phyloP scores from a whole-genome alignment of 2,329 filamentous ascomycete species.

The Leptographium procerum region DNA sequence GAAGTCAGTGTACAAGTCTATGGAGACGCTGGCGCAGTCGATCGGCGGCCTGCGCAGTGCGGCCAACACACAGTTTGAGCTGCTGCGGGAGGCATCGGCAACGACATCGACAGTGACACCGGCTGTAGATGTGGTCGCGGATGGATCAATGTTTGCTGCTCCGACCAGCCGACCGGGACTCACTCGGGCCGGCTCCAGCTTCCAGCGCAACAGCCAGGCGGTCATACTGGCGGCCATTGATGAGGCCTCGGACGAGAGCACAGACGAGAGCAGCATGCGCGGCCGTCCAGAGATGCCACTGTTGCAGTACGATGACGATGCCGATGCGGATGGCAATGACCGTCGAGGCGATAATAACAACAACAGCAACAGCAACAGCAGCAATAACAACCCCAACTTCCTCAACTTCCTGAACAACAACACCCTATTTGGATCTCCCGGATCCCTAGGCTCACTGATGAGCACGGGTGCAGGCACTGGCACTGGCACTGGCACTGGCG shows the following conservation, averaged over 20 bases:
- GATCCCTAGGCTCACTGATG: background rate
- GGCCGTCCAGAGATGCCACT: conserved; percentile 17
- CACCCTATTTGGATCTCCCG: background rate
- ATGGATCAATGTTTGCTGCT: background rate
- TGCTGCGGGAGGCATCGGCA: conserved; percentile 52
- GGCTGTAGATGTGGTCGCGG: background rate
- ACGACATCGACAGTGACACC: conserved; percentile 11
- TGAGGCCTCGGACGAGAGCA: conserved; percentile 48
- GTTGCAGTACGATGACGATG: background rate
- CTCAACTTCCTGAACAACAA: background rate
- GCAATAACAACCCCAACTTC: background rate
- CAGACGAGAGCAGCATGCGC: conserved; percentile 16
- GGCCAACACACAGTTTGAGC: conserved; percentile 75
- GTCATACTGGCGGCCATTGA: conserved; percentile 48
- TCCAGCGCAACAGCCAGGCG: conserved; percentile 29
- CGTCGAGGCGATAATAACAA: background rate
- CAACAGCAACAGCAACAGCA: background rate
- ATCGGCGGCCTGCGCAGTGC: conserved; percentile 85
- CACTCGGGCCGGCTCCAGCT: conserved; percentile 18
- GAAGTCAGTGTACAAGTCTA: conserved; percentile 66
- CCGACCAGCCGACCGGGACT: conserved; percentile 10
- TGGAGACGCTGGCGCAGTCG: conserved; percentile 77
- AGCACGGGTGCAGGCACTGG: too few species aligned
- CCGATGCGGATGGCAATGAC: background rate
- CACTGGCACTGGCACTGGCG: too few species aligned